Evolutionary conservation across 371 early-diverging fungal species (phyloP).

Genomic region (Mortierella sp.): DNA sequence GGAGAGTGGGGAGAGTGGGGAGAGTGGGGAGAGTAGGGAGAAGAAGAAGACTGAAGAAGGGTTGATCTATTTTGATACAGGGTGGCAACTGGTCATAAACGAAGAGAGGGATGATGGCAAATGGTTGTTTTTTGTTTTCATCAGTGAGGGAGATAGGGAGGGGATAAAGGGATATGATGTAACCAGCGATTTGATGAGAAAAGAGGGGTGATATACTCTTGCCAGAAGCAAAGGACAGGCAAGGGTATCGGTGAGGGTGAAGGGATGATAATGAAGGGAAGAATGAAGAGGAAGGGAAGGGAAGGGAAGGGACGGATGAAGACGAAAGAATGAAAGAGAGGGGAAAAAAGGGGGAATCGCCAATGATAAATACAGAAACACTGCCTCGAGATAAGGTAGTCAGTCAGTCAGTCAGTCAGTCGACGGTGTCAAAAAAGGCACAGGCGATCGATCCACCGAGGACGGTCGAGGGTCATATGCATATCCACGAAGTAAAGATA

Average conservation of each 20-base stretch:
- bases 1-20: not conserved
- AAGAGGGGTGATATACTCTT: not conserved
- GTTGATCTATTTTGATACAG: not conserved
- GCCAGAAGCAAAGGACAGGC: constrained; percentile 1
- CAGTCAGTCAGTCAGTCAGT: no score
- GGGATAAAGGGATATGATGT: not conserved
- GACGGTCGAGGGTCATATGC: not conserved
- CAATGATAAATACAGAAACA: not conserved
- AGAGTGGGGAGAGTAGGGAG: no score
- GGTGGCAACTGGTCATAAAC: not conserved
- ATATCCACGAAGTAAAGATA: no score
- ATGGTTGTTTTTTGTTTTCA: no score
- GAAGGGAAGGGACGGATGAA: not conserved
- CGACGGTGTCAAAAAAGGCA: no score
- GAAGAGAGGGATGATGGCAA: not conserved
- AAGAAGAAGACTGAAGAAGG: not conserved
- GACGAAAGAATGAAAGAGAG: not conserved
- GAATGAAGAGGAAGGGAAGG: no score
- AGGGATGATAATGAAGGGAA: not conserved
- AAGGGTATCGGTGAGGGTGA: not conserved
- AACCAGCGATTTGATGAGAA: no score
- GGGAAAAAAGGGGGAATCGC: not conserved
- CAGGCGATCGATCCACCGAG: not conserved
- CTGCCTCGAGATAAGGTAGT: no score
- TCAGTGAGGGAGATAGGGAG: not conserved